Evolutionary conservation across 176 grass and related monocot genomes (phyloP).

Genomic region (Echinochloa phyllopogon): DNA sequence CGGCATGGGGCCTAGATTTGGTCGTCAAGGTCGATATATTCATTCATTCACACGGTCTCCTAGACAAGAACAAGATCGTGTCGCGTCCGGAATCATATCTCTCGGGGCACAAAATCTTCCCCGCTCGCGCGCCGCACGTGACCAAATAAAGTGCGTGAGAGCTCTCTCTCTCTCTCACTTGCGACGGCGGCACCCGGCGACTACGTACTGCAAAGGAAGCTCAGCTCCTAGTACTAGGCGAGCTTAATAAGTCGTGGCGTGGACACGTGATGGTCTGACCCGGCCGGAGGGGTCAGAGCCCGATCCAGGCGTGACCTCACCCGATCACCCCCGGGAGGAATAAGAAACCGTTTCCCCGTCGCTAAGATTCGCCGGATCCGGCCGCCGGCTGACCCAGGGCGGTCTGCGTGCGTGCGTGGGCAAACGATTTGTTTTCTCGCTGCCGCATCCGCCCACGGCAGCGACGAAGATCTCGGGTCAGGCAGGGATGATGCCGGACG

Average conservation of each 20-base stretch:
- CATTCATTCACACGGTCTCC: conserved; percentile 41
- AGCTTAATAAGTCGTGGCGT: background rate
- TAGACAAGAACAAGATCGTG: conserved; percentile 48
- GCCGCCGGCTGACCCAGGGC: background rate
- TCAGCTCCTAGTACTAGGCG: background rate
- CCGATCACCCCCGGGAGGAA: background rate
- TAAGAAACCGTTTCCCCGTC: conserved; percentile 20
- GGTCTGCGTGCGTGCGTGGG: background rate
- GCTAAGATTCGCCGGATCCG: conserved; percentile 44
- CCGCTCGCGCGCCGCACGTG: background rate
- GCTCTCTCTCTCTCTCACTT: no score
- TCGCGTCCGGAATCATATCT: conserved; percentile 46
- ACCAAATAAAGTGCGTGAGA: background rate
- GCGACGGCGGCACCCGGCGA: background rate
- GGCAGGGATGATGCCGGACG: background rate
- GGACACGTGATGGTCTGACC: conserved; percentile 5
- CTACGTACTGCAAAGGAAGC: no score
- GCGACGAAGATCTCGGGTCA: conserved; percentile 17
- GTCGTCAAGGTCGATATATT: conserved; percentile 41
- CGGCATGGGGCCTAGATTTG: conserved; percentile 44
- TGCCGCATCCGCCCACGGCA: background rate
- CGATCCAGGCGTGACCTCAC: background rate
- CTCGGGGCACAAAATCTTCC: conserved; percentile 33
- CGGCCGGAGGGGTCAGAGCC: background rate
- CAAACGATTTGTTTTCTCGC: background rate